Evolutionary conservation across 306 rosid genomes (phyloP).

Genomic region (Quercus bicolor): DNA sequence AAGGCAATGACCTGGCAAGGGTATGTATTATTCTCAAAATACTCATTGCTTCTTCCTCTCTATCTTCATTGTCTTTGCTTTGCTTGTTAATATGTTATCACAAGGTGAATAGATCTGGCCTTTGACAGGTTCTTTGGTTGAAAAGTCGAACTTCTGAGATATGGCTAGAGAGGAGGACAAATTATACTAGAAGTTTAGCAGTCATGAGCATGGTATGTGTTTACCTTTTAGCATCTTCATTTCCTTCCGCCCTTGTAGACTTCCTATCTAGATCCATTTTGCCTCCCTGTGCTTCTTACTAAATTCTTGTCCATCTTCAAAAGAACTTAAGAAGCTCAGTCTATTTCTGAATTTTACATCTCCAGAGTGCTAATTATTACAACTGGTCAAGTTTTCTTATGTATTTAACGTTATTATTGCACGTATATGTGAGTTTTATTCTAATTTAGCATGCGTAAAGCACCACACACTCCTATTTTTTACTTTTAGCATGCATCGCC

Average conservation of each 20-base stretch:
- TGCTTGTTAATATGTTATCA: slow-evolving; percentile 23
- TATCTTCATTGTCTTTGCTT: neutral
- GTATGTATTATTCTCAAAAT: slow-evolving; percentile 31
- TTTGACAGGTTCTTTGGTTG: slow-evolving; percentile 88
- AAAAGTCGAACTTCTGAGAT: slow-evolving; percentile 97
- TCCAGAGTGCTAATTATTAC: neutral
- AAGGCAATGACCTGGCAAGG: slow-evolving; percentile 90
- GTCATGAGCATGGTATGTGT: slow-evolving; percentile 94
- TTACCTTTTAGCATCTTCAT: neutral
- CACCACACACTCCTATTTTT: neutral
- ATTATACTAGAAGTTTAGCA: slow-evolving; percentile 96
- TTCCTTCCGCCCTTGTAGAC: neutral
- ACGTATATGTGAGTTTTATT: neutral
- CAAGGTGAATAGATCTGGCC: slow-evolving; percentile 19
- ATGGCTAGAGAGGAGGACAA: slow-evolving; percentile 98
- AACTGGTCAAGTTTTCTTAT: neutral
- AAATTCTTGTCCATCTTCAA: neutral
- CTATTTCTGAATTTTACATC: neutral
- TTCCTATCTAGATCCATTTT: neutral
- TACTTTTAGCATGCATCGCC: too few species aligned
- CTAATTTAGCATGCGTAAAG: neutral
- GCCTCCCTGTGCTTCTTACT: neutral
- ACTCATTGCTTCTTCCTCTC: neutral
- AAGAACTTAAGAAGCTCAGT: neutral
- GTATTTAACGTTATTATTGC: neutral